Base-by-base conservation (phyloP, 2,329 filamentous ascomycete genomes). In the Phialemoniopsis sp. region DNA sequence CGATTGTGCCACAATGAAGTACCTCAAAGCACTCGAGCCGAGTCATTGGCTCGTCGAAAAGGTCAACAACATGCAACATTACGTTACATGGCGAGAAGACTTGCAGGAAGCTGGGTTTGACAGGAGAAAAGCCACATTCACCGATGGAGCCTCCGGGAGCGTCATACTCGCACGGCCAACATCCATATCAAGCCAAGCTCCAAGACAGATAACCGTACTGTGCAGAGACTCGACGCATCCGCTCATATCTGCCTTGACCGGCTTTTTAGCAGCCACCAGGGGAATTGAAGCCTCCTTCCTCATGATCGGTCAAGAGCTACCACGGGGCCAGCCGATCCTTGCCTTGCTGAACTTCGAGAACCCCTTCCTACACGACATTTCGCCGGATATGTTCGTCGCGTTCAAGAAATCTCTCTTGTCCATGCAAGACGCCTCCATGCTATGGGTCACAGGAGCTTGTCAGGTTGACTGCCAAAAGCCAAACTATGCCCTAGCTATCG, bases 391-490 rank as follows among this genome's bases (percentile, higher is more conserved):
- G 12, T 36, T 21, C 17, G 29, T n/a, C 2, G 17, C 34, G 28
- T 17, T 42, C 19, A 42, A 42, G 34, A 26, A 4, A 5, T 39
- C 33, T 5, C n/a, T 42, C 18, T 37, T 42, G 3, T 42, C 40
- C 3, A 28, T 39, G 8, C 40, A 42, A 16, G 31, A 35, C 28
- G n/a, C 18, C n/a, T 38, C 44, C 5, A 32, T 60, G 16, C 42
- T 63, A 6, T 64, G 60, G 60, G 34, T 63, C 8, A 63, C 59
- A 2, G 48, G 49, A 2, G 45, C 50, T 2, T 44, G 44, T 5
- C 56, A 61, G 19, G 40, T 55, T 2, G 19, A 39, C 1, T 60
- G 56, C 34, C 10, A 17, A 5, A 48, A 57, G 19, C 59, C 60
- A 0, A 32, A 44, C 12, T 57, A 52, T 15, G 55, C 55, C 0